phyloP scores from a whole-genome alignment of 2,329 filamentous ascomycete genomes.

The Diaporthe vexans region DNA sequence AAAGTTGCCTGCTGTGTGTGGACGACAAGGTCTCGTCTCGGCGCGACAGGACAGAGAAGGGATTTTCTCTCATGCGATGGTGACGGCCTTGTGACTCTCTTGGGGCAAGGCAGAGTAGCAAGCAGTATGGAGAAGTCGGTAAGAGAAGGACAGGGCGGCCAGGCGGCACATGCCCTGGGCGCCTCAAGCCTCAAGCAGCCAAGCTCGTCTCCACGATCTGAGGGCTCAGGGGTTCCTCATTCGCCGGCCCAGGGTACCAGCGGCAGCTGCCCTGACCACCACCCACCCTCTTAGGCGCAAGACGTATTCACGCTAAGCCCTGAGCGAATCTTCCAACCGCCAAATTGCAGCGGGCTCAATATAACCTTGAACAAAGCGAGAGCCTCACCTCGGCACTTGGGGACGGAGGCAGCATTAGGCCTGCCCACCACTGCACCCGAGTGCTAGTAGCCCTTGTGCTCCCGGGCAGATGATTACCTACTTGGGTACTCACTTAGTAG shows the following conservation, averaged over 20 bases:
- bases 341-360: slow-evolving; percentile 22
- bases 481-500: neutral
- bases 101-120: slow-evolving; percentile 26
- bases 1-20: neutral
- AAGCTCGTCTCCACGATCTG: slow-evolving; percentile 32
- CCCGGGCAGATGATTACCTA: too few relatives aligned
- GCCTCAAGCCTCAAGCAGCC: slow-evolving; percentile 32
- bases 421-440: too few relatives aligned
- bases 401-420: neutral
- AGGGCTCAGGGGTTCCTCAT: slow-evolving; percentile 31
- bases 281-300: neutral
- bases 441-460: too few relatives aligned
- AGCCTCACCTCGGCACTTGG: slow-evolving; percentile 31
- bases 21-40: slow-evolving; percentile 15
- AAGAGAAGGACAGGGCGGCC: slow-evolving; percentile 25
- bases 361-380: slow-evolving; percentile 32
- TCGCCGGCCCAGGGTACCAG: neutral
- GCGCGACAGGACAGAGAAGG: slow-evolving; percentile 20
- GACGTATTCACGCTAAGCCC: slow-evolving; percentile 24
- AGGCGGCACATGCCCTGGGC: slow-evolving; percentile 15
- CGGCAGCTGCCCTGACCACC: slow-evolving; percentile 25
- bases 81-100: slow-evolving; percentile 26
- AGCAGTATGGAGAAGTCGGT: slow-evolving; percentile 34
- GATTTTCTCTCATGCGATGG: slow-evolving; percentile 27
- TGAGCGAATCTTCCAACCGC: slow-evolving; percentile 32